These are phyloP conservation scores for Rubus idaeus DNA, from an alignment of 306 rosid species.

Conservation along the genomic window DNA sequence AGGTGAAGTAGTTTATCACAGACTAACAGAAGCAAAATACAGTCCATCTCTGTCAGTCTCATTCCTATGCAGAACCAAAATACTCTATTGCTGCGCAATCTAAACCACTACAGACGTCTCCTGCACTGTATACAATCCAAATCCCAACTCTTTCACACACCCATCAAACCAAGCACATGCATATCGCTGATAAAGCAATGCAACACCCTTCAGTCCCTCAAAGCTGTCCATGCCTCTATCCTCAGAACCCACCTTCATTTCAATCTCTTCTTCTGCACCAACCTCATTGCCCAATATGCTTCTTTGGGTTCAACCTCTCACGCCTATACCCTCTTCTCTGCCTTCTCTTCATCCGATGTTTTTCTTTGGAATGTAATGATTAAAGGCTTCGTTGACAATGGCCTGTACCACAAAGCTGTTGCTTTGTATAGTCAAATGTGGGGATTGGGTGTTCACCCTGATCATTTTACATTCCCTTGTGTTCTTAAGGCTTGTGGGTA, in stretches of 20 bases:
- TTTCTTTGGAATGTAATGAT: conserved; percentile 47
- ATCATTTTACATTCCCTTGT: conserved; percentile 44
- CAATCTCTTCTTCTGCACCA: conserved; percentile 42
- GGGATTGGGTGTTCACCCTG: conserved; percentile 25
- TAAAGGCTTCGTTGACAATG: conserved; percentile 41
- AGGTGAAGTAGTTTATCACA: neutral
- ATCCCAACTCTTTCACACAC: conserved; percentile 1
- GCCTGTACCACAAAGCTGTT: conserved; percentile 24
- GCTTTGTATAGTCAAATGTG: conserved; percentile 32
- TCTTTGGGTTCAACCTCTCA: conserved; percentile 36
- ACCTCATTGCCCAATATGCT: conserved; percentile 38
- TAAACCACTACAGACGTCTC: neutral
- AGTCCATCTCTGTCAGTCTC: neutral
- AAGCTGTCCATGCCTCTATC: conserved; percentile 38
- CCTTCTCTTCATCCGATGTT: conserved; percentile 21
- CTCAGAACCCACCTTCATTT: conserved; percentile 36
- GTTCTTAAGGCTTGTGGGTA: conserved; percentile 42
- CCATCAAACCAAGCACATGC: conserved; percentile 21
- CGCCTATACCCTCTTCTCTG: conserved; percentile 39
- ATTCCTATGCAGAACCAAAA: neutral
- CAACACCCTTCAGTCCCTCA: conserved; percentile 31
- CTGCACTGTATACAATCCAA: neutral
- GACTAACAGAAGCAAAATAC: neutral
- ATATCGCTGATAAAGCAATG: conserved; percentile 28
- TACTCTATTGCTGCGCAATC: neutral